These are phyloP conservation scores for Fusarium lateritium DNA, from an alignment of 2,329 filamentous ascomycete species.

Conservation along the genomic window DNA sequence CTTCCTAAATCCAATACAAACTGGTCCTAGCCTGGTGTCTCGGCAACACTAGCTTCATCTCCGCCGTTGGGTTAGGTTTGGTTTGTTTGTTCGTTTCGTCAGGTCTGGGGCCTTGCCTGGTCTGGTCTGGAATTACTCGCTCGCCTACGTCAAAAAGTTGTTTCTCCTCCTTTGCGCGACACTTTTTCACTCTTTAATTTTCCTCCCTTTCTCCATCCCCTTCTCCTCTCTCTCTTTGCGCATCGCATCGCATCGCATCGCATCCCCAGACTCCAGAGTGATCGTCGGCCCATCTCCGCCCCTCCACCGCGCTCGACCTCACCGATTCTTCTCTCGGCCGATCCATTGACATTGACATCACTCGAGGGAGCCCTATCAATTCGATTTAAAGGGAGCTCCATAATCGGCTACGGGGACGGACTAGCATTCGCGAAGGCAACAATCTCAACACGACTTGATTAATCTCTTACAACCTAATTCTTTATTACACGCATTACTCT, in stretches of 20 bases:
- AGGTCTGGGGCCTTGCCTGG: slow-evolving; percentile 21
- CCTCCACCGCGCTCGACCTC: slow-evolving; percentile 35
- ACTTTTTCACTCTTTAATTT: slow-evolving; percentile 15
- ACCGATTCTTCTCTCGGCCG: slow-evolving; percentile 40
- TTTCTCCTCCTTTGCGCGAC: slow-evolving; percentile 29
- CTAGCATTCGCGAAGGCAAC: slow-evolving; percentile 21
- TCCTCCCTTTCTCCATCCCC: slow-evolving; percentile 17
- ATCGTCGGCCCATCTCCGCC: slow-evolving; percentile 38
- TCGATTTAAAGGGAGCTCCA: slow-evolving; percentile 38
- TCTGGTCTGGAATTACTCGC: slow-evolving; percentile 26
- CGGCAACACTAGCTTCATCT: slow-evolving; percentile 45
- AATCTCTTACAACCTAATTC: slow-evolving; percentile 19
- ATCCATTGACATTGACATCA: slow-evolving; percentile 45
- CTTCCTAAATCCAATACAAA: slow-evolving; percentile 16
- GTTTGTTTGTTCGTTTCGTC: slow-evolving; percentile 32
- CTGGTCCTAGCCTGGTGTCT: slow-evolving; percentile 41
- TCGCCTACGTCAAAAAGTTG: slow-evolving; percentile 35
- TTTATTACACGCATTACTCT: slow-evolving; percentile 10
- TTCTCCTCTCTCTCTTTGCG: neutral
- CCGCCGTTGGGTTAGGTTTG: slow-evolving; percentile 22
- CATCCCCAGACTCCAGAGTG: slow-evolving; percentile 28
- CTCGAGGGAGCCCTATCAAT: slow-evolving; percentile 21
- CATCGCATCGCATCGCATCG: slow-evolving; percentile 10
- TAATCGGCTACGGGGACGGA: slow-evolving; percentile 24
- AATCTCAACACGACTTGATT: slow-evolving; percentile 17